A percentile compares a stretch with the other conserved stretches of the same genome.
These are phyloP conservation scores for Tritrichomonas foetus DNA, from an alignment of 208 protist genomes.

Conservation along the genomic window DNA sequence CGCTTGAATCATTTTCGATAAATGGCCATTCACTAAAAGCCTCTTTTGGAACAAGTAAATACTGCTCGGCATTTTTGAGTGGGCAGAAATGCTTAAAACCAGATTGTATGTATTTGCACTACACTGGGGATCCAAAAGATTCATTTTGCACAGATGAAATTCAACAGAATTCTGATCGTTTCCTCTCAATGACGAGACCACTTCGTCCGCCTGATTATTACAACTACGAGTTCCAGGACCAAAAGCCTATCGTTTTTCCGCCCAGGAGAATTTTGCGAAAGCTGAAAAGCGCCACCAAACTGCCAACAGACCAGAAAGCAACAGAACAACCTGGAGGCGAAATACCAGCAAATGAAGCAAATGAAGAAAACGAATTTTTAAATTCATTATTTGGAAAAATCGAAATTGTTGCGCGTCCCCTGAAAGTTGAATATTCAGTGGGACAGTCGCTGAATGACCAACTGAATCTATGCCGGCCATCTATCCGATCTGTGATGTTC, in stretches of 20 bases:
- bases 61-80: conserved; percentile 70
- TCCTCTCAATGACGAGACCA: neutral
- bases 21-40: conserved; percentile 61
- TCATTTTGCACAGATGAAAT: conserved; percentile 69
- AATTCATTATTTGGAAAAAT: neutral
- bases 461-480: neutral
- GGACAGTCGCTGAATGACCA: neutral
- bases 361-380: neutral
- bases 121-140: conserved; percentile 58
- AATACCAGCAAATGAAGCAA: neutral
- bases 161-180: conserved; percentile 12
- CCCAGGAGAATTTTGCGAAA: neutral
- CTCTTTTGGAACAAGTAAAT: conserved; percentile 76
- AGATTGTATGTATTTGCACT: conserved; percentile 76
- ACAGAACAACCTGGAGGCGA: neutral
- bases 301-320: neutral
- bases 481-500: neutral
- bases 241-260: neutral
- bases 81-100: conserved; percentile 65
- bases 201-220: neutral
- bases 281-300: neutral
- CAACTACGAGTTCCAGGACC: neutral
- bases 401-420: neutral
- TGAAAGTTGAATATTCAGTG: neutral
- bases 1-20: conserved; percentile 62